Conservation (phyloP, 495 filamentous ascomycete species). For the Platismatia glauca region DNA sequence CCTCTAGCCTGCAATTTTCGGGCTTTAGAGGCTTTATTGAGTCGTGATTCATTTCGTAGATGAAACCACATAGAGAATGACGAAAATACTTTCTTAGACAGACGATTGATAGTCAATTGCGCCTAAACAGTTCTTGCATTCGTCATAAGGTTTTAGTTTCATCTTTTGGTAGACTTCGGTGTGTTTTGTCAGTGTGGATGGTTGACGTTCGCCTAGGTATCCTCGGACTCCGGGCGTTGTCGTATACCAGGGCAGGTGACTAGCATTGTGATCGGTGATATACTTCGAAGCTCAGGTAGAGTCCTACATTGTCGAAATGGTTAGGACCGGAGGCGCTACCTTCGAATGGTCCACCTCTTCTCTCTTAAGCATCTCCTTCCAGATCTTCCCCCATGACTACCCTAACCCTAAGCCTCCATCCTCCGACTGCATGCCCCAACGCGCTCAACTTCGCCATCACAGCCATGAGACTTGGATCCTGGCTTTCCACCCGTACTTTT, state of each 20-base stretch:
- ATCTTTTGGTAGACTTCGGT: not conserved
- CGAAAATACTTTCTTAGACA: not conserved
- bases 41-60: not conserved
- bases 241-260: no score
- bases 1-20: not conserved
- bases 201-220: not conserved
- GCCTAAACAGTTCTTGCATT: not conserved
- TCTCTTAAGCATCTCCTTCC: constrained; percentile 8
- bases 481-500: constrained; percentile 82
- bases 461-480: constrained; percentile 83
- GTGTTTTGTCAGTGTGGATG: not conserved
- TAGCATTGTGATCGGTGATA: not conserved
- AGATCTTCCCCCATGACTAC: constrained; percentile 65
- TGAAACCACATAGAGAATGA: not conserved
- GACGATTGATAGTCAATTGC: not conserved
- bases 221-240: not conserved
- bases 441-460: constrained; percentile 79
- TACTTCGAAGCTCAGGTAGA: no score
- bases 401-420: constrained; percentile 61
- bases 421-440: constrained; percentile 60
- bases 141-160: not conserved
- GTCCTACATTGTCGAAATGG: not conserved
- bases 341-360: not conserved
- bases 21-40: not conserved
- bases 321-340: not conserved